Conservation (phyloP, 805 yeast genomes). For the Alloascoidea africana region DNA sequence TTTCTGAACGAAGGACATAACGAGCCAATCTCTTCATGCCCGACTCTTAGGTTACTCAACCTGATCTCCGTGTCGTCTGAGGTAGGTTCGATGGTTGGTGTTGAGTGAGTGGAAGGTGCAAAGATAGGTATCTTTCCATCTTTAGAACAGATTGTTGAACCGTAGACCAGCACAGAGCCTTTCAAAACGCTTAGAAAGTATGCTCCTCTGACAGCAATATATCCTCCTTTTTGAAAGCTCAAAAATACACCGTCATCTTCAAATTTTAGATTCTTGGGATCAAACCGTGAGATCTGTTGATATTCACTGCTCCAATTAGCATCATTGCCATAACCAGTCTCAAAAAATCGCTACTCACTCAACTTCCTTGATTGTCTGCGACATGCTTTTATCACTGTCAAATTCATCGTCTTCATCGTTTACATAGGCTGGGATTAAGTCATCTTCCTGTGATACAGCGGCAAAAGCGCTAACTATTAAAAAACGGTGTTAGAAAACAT, state of each 20-base stretch:
- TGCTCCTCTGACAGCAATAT: conserved; percentile 1
- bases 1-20: not conserved
- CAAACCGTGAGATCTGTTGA: not conserved
- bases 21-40: conserved; percentile 3
- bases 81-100: conserved; percentile 10
- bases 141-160: conserved; percentile 11
- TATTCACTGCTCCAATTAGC: too few relatives aligned
- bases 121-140: conserved; percentile 5
- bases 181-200: conserved; percentile 13
- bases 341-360: too few relatives aligned
- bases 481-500: too few relatives aligned
- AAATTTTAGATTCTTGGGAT: not conserved
- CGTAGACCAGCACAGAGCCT: conserved; percentile 16
- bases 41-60: not conserved
- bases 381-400: too few relatives aligned
- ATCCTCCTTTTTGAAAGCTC: too few relatives aligned
- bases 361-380: too few relatives aligned
- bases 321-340: too few relatives aligned
- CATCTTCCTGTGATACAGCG: too few relatives aligned
- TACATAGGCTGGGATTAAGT: too few relatives aligned
- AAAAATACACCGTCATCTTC: conserved; percentile 1
- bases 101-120: conserved; percentile 10
- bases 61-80: conserved; percentile 3
- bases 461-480: too few relatives aligned
- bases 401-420: too few relatives aligned